These are phyloP conservation scores for Globisporangium mamillatum DNA, from an alignment of 352 stramenopile genomes.

Conservation along the genomic window DNA sequence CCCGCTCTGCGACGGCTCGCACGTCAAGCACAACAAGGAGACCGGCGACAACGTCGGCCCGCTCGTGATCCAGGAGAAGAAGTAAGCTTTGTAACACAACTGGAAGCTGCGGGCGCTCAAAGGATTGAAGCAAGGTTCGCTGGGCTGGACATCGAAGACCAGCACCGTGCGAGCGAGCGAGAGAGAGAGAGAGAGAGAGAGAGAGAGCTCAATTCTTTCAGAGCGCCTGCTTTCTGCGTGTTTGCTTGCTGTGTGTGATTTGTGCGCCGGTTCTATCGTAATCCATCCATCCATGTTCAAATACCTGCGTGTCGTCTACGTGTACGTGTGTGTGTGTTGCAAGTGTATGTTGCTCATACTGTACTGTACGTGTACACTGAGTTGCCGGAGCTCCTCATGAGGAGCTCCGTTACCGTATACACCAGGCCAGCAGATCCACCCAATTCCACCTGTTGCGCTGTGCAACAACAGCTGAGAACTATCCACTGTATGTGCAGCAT, in stretches of 20 bases:
- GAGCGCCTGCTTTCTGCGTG: background rate
- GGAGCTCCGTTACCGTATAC: background rate
- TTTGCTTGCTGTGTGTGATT: background rate
- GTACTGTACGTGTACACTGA: background rate
- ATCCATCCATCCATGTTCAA: background rate
- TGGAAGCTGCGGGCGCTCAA: background rate
- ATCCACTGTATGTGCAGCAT: background rate
- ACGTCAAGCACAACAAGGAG: conserved; percentile 89
- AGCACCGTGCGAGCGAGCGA: no score
- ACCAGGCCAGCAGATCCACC: background rate
- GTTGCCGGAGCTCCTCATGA: background rate
- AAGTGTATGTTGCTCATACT: background rate
- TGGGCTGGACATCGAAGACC: background rate
- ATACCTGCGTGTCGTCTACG: background rate
- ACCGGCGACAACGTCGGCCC: conserved; percentile 82
- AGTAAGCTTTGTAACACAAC: conserved; percentile 5
- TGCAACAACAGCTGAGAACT: no score
- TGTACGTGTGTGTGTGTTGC: background rate
- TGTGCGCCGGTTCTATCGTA: background rate
- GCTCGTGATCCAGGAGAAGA: conserved; percentile 65
- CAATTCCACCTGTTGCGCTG: background rate
- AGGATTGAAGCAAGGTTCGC: background rate
- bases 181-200: no score
- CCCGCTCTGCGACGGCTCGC: conserved; percentile 70
- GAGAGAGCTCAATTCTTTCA: background rate